phyloP scores from a whole-genome alignment of 2,329 filamentous ascomycete species.

The Chaetomiaceae sp. region DNA sequence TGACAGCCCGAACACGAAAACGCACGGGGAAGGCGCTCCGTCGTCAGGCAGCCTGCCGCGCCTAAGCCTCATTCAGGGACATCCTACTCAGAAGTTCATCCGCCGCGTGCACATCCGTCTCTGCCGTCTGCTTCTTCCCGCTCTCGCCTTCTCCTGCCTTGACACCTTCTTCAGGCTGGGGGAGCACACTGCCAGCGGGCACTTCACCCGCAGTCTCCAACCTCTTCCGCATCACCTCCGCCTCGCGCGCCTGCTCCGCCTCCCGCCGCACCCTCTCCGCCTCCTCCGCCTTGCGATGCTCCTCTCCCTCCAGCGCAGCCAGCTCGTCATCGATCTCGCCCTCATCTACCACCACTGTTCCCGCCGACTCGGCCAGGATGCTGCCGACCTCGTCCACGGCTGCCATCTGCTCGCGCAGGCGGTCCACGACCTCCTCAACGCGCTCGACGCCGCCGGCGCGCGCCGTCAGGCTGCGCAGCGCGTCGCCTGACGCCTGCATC shows the following conservation, averaged over 20 bases:
- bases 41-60: slow-evolving; percentile 15
- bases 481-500: slow-evolving; percentile 71
- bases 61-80: slow-evolving; percentile 31
- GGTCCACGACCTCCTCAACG: slow-evolving; percentile 70
- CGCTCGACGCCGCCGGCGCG: slow-evolving; percentile 70
- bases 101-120: slow-evolving; percentile 1
- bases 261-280: slow-evolving; percentile 37
- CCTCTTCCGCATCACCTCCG: slow-evolving; percentile 41
- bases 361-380: slow-evolving; percentile 61
- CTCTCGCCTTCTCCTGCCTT: too few species aligned
- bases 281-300: slow-evolving; percentile 46
- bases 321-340: slow-evolving; percentile 83
- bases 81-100: slow-evolving; percentile 31
- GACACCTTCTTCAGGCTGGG: too few species aligned
- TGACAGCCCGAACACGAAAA: neutral
- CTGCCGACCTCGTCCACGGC: slow-evolving; percentile 76
- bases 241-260: slow-evolving; percentile 36
- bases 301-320: slow-evolving; percentile 62
- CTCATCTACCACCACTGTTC: slow-evolving; percentile 59
- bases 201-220: slow-evolving; percentile 44
- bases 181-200: too few species aligned
- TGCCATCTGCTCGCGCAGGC: slow-evolving; percentile 71
- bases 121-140: slow-evolving; percentile 31
- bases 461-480: slow-evolving; percentile 66
- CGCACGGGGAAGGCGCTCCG: neutral